Evolutionary conservation across 2,329 filamentous ascomycete genomes (phyloP).

Genomic region (Paraphoma chrysanthemicola): DNA sequence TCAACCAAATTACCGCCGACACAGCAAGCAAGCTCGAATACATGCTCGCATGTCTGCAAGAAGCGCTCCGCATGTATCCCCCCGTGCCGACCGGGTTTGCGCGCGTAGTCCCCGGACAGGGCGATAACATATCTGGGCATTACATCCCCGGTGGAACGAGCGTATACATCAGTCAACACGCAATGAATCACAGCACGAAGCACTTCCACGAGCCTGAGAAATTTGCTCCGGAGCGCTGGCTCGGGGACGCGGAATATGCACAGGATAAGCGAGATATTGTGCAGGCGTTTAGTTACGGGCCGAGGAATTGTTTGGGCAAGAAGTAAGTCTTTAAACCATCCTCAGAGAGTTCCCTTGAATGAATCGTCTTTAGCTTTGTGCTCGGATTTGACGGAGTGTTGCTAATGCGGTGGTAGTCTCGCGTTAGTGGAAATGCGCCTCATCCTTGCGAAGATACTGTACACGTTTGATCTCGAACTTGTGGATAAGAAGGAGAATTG

Average conservation of each 20-base stretch:
- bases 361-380: background rate
- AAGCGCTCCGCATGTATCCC: constrained; percentile 36
- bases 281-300: constrained; percentile 37
- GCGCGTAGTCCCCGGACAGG: constrained; percentile 29
- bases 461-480: constrained; percentile 32
- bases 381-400: background rate
- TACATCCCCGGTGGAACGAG: constrained; percentile 34
- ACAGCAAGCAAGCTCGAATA: constrained; percentile 34
- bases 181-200: constrained; percentile 36
- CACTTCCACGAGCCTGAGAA: constrained; percentile 35
- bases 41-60: constrained; percentile 35
- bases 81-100: constrained; percentile 40
- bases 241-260: constrained; percentile 41
- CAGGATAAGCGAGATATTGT: constrained; percentile 41
- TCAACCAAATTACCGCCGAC: constrained; percentile 33
- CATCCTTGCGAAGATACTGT: constrained; percentile 33
- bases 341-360: background rate
- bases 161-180: constrained; percentile 39
- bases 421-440: constrained; percentile 39
- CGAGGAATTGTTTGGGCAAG: constrained; percentile 38
- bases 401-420: constrained; percentile 15
- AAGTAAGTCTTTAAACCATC: constrained; percentile 32
- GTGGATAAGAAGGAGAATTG: constrained; percentile 44
- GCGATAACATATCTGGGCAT: constrained; percentile 31
- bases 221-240: constrained; percentile 47